phyloP scores from a whole-genome alignment of 2,329 filamentous ascomycete genomes.

The Pseudovirgaria hyperparasitica region DNA sequence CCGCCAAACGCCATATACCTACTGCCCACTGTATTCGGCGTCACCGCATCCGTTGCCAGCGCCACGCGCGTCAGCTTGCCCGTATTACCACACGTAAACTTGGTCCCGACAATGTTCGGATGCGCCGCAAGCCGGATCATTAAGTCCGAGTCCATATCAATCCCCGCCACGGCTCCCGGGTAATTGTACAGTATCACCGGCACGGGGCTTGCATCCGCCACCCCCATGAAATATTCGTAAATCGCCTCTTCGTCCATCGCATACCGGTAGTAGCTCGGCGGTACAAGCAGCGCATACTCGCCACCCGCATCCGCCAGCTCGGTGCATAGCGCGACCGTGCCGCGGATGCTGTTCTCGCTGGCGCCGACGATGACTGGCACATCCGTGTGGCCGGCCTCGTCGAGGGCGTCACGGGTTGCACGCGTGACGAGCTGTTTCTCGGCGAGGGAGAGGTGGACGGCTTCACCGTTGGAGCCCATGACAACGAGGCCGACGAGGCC shows the following conservation, averaged over 20 bases:
- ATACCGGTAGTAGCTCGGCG: conserved; percentile 71
- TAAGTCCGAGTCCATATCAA: conserved; percentile 82
- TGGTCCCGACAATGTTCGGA: conserved; percentile 75
- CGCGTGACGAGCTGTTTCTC: conserved; percentile 65
- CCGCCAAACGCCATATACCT: conserved; percentile 77
- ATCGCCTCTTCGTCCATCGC: conserved; percentile 64
- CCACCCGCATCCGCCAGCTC: conserved; percentile 56
- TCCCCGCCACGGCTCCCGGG: conserved; percentile 71
- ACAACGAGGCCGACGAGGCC: conserved; percentile 73
- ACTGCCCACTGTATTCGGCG: conserved; percentile 36
- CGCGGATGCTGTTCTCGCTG: conserved; percentile 68
- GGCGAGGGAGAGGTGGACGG: conserved; percentile 66
- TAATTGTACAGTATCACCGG: conserved; percentile 88
- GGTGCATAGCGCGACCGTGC: conserved; percentile 63
- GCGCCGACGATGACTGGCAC: conserved; percentile 75
- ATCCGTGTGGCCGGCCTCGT: conserved; percentile 62
- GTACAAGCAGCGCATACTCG: conserved; percentile 68
- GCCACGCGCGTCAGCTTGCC: conserved; percentile 81
- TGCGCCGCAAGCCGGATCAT: conserved; percentile 69
- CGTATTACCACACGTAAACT: conserved; percentile 86
- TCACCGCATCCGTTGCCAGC: conserved; percentile 56
- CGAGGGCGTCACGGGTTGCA: conserved; percentile 69
- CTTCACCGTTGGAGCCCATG: conserved; percentile 87
- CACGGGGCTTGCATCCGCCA: conserved; percentile 63
- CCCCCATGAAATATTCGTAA: conserved; percentile 58